These are phyloP conservation scores for Skeletonema menzelii DNA, from an alignment of 108 stramenopile genomes.

Conservation along the genomic window DNA sequence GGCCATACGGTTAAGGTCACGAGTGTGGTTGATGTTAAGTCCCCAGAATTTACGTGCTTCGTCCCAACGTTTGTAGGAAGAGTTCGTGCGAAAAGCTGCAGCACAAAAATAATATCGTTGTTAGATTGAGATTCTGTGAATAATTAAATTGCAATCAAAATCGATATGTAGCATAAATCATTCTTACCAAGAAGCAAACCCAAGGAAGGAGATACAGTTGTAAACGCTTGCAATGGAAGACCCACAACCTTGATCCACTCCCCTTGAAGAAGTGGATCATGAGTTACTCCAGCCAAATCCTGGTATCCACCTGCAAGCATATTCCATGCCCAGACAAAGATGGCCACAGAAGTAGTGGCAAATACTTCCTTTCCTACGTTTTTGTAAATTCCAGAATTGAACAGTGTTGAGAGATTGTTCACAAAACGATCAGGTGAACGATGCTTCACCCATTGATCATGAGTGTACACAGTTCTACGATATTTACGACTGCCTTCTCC, in stretches of 20 bases:
- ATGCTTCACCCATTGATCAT: constrained; percentile 73
- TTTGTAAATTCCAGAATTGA: constrained; percentile 56
- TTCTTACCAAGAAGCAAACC: constrained; percentile 63
- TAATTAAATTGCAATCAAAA: not conserved
- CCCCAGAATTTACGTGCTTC: constrained; percentile 40
- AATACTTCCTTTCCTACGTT: constrained; percentile 34
- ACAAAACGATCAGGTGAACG: constrained; percentile 58
- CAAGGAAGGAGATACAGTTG: constrained; percentile 45
- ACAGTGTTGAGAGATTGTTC: constrained; percentile 39
- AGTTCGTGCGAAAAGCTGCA: constrained; percentile 56
- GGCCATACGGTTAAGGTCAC: constrained; percentile 30
- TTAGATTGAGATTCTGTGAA: constrained; percentile 55
- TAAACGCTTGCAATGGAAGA: constrained; percentile 53
- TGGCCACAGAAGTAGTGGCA: constrained; percentile 34
- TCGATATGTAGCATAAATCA: not conserved
- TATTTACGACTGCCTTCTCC: constrained; percentile 60
- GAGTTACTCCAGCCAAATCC: constrained; percentile 46
- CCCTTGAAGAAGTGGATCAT: constrained; percentile 36
- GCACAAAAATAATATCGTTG: not conserved
- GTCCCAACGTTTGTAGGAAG: constrained; percentile 52
- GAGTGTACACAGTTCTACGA: constrained; percentile 71
- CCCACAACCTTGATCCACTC: constrained; percentile 27
- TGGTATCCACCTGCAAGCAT: constrained; percentile 42
- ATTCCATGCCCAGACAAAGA: constrained; percentile 48
- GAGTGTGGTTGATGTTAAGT: constrained; percentile 37